Evolutionary conservation across 768 basidiomycete genomes (phyloP).

Genomic region (Leccinum subgranulosum): DNA sequence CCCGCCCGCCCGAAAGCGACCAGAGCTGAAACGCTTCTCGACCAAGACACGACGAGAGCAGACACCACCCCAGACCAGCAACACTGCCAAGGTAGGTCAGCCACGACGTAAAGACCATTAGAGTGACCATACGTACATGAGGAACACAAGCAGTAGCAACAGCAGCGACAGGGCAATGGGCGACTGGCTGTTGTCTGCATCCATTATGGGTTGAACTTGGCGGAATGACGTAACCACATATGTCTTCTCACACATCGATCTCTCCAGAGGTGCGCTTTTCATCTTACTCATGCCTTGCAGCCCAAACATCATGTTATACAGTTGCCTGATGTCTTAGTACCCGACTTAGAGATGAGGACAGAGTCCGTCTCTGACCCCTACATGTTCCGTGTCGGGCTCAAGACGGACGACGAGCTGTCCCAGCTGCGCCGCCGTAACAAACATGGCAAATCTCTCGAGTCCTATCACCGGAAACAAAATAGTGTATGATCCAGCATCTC

Average conservation of each 20-base stretch:
- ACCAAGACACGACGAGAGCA: slow-evolving; percentile 67
- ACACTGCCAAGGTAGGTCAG: slow-evolving; percentile 32
- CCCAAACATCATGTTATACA: not conserved
- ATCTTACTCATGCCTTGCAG: not conserved
- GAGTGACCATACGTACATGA: slow-evolving; percentile 38
- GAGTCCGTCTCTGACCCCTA: slow-evolving; percentile 57
- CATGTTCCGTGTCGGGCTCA: slow-evolving; percentile 56
- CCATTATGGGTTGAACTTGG: not conserved
- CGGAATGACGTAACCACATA: not conserved
- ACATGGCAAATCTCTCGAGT: slow-evolving; percentile 60
- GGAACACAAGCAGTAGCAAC: slow-evolving; percentile 43
- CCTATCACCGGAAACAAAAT: slow-evolving; percentile 72
- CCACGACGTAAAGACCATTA: not conserved
- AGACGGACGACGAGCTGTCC: slow-evolving; percentile 61
- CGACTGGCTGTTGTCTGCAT: not conserved
- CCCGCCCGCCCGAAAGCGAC: slow-evolving; percentile 1
- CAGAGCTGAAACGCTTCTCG: slow-evolving; percentile 31
- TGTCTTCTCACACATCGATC: not conserved
- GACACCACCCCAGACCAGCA: slow-evolving; percentile 57
- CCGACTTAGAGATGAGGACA: slow-evolving; percentile 41
- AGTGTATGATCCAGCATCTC: slow-evolving; percentile 40
- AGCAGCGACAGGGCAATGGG: slow-evolving; percentile 34
- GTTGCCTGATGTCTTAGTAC: not conserved
- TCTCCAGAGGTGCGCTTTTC: slow-evolving; percentile 8
- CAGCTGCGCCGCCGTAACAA: slow-evolving; percentile 54